Conservation (phyloP, 108 stramenopile species). For the Discostella pseudostelligera region DNA sequence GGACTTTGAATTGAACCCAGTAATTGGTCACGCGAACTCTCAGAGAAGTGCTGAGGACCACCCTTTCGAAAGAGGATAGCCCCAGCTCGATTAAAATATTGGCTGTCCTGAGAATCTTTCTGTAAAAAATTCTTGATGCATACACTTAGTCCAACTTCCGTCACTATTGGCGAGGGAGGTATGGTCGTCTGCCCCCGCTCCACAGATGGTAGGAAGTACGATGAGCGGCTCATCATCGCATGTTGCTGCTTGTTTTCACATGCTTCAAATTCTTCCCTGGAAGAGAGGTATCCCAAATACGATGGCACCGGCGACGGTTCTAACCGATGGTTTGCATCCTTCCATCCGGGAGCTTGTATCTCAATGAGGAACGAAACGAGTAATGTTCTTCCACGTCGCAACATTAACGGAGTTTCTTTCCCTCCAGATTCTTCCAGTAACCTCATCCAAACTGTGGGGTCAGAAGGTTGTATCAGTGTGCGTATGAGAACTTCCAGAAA, state of each 20-base stretch:
- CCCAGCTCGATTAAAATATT: neutral
- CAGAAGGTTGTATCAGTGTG: constrained; percentile 23
- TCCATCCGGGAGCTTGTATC: constrained; percentile 33
- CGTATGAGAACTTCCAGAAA: constrained; percentile 32
- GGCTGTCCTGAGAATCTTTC: constrained; percentile 3
- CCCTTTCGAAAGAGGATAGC: constrained; percentile 11
- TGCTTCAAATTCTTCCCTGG: constrained; percentile 7
- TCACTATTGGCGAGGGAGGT: constrained; percentile 34
- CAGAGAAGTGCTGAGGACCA: constrained; percentile 8
- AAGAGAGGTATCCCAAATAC: constrained; percentile 38
- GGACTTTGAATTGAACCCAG: constrained; percentile 19
- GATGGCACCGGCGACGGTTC: constrained; percentile 31
- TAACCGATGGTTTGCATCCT: constrained; percentile 10
- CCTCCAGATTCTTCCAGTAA: constrained; percentile 31
- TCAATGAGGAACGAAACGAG: constrained; percentile 34
- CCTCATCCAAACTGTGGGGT: constrained; percentile 29
- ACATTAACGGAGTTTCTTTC: constrained; percentile 22
- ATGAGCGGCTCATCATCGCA: constrained; percentile 18
- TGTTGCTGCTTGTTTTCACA: neutral
- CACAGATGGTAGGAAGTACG: constrained; percentile 26
- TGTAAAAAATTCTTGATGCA: constrained; percentile 36
- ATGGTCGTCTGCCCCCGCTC: constrained; percentile 9
- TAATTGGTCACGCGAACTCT: constrained; percentile 3
- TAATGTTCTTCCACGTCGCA: constrained; percentile 36
- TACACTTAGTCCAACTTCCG: constrained; percentile 38